These are phyloP conservation scores for Hericium alpestre DNA, from an alignment of 768 basidiomycete genomes.

Conservation along the genomic window DNA sequence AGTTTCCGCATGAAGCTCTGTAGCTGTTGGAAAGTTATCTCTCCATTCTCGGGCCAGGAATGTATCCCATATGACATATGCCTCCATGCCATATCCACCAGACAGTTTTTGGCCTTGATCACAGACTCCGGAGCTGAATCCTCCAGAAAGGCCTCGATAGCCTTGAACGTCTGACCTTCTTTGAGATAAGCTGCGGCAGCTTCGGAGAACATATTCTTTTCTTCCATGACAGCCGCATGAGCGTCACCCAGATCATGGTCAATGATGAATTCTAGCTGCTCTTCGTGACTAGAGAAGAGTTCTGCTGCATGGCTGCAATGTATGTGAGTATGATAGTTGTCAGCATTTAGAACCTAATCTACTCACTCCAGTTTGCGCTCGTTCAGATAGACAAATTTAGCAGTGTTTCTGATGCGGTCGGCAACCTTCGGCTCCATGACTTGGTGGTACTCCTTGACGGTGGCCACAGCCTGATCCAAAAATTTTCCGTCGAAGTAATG, in stretches of 20 bases:
- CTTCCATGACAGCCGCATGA: not conserved
- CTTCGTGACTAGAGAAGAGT: not conserved
- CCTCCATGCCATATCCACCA: not conserved
- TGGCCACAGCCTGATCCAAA: constrained; percentile 43
- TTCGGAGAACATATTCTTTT: not conserved
- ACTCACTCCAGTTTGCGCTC: constrained; percentile 23
- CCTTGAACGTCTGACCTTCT: not conserved
- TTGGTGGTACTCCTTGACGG: constrained; percentile 27
- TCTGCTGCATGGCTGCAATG: not conserved
- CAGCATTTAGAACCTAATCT: not conserved
- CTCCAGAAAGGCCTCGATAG: not conserved
- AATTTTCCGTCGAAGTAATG: constrained; percentile 37
- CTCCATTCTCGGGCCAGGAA: not conserved
- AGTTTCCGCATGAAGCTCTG: not conserved
- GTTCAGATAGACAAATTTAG: constrained; percentile 35
- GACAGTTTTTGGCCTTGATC: not conserved
- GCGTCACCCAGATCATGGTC: not conserved
- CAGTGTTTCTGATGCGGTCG: constrained; percentile 30
- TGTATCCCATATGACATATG: not conserved
- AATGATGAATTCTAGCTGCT: not conserved
- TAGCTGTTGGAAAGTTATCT: not conserved
- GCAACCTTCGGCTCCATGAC: constrained; percentile 23
- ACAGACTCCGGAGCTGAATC: not conserved
- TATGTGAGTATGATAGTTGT: not conserved
- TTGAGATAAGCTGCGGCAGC: not conserved